Conservation (phyloP, 1,284 basidiomycete species). For the Phellinidium pouzarii region DNA sequence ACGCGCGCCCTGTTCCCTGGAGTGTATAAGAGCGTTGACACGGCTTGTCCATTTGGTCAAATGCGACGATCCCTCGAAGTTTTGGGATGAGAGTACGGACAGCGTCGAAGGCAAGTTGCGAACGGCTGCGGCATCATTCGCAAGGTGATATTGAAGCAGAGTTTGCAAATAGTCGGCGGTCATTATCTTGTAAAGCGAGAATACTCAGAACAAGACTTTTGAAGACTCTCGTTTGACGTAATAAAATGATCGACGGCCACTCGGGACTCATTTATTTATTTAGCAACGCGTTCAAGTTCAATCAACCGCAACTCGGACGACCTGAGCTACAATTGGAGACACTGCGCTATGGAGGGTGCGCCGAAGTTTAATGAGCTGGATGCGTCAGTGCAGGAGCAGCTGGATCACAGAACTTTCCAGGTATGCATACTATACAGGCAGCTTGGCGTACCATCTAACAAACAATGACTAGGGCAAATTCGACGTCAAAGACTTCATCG, state of each 20-base stretch:
- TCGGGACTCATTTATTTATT: not conserved
- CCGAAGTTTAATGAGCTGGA: constrained; percentile 33
- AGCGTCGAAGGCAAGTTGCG: constrained; percentile 53
- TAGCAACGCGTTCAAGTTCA: too few relatives aligned
- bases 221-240: not conserved
- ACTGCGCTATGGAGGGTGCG: constrained; percentile 1
- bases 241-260: constrained; percentile 4
- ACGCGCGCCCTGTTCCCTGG: constrained; percentile 61
- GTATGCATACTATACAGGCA: constrained; percentile 27
- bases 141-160: constrained; percentile 64
- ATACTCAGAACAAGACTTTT: not conserved
- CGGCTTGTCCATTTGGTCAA: constrained; percentile 66
- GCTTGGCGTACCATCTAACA: not conserved
- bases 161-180: constrained; percentile 47
- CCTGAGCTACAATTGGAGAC: not conserved
- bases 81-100: constrained; percentile 41
- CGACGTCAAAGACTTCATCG: constrained; percentile 87
- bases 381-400: constrained; percentile 52
- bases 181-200: constrained; percentile 1
- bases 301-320: not conserved
- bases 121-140: constrained; percentile 54
- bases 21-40: constrained; percentile 63
- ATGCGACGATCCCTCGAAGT: constrained; percentile 54
- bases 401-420: constrained; percentile 64
- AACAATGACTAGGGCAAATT: constrained; percentile 66